phyloP scores from a whole-genome alignment of 768 basidiomycete species.

The Boletellus ananas region DNA sequence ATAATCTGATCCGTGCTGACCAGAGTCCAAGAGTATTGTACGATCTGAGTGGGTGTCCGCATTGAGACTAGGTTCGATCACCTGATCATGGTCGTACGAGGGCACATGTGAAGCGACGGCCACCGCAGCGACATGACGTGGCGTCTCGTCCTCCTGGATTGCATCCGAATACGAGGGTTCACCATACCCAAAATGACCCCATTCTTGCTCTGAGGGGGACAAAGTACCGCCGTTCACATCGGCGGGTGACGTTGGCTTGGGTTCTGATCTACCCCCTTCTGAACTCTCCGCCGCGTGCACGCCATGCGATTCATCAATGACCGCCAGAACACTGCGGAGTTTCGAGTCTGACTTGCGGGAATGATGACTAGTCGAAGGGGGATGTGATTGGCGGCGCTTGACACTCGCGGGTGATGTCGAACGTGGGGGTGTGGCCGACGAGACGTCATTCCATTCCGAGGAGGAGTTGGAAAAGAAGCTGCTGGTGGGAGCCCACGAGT shows the following conservation, averaged over 20 bases:
- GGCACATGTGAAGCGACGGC: slow-evolving; percentile 18
- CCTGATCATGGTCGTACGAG: slow-evolving; percentile 23
- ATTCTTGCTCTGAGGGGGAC: slow-evolving; percentile 30
- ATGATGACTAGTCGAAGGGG: slow-evolving; percentile 36
- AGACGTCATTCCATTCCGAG: slow-evolving; percentile 52
- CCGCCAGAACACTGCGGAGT: slow-evolving; percentile 66
- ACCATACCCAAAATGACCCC: slow-evolving; percentile 40
- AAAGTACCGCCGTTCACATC: slow-evolving; percentile 26
- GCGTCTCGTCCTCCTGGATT: slow-evolving; percentile 41
- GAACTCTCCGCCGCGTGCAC: slow-evolving; percentile 29
- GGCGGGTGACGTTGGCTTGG: slow-evolving; percentile 23
- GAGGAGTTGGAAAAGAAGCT: slow-evolving; percentile 48
- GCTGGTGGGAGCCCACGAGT: slow-evolving; percentile 51
- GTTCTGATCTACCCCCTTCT: slow-evolving; percentile 17
- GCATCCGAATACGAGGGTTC: slow-evolving; percentile 33
- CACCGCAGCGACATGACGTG: slow-evolving; percentile 38
- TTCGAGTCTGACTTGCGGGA: slow-evolving; percentile 60
- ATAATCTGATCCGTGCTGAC: slow-evolving; percentile 9
- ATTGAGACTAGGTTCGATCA: slow-evolving; percentile 12
- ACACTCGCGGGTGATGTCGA: slow-evolving; percentile 46
- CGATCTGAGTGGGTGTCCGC: slow-evolving; percentile 25
- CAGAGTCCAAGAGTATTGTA: slow-evolving; percentile 24
- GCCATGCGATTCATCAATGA: slow-evolving; percentile 60
- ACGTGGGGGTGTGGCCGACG: slow-evolving; percentile 42
- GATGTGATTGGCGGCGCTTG: slow-evolving; percentile 52